phyloP scores from a whole-genome alignment of 2,329 filamentous ascomycete species.

The Penicillium sp. region DNA sequence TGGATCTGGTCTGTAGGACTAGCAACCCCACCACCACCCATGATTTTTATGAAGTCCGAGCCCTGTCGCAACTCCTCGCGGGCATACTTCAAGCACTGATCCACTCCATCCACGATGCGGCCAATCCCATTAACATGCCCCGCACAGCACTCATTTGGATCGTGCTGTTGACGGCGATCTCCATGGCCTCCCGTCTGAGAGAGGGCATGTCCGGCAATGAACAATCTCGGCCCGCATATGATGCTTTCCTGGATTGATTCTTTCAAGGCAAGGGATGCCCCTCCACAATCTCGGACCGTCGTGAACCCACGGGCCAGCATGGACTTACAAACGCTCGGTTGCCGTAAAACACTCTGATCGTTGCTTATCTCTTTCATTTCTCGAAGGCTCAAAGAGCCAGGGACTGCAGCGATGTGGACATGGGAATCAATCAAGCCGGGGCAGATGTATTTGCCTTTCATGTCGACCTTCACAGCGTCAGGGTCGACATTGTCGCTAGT shows the following conservation, averaged over 20 bases:
- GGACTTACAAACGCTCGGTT: too few species aligned
- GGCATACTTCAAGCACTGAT: conserved; percentile 53
- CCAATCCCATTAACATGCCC: conserved; percentile 35
- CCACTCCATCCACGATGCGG: conserved; percentile 55
- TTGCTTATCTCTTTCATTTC: too few species aligned
- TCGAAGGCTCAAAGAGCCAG: too few species aligned
- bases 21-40: conserved; percentile 59
- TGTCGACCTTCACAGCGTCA: too few species aligned
- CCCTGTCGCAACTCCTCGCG: conserved; percentile 57
- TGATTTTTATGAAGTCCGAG: conserved; percentile 62
- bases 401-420: too few species aligned
- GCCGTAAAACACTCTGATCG: too few species aligned
- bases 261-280: conserved; percentile 53
- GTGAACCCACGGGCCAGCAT: conserved; percentile 62
- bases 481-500: too few species aligned
- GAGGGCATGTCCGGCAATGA: conserved; percentile 55
- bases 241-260: conserved; percentile 52
- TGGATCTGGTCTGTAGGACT: conserved; percentile 56
- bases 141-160: conserved; percentile 52
- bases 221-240: conserved; percentile 56
- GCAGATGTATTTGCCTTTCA: too few species aligned
- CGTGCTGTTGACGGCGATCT: conserved; percentile 46
- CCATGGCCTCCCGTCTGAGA: conserved; percentile 61
- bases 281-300: conserved; percentile 59
- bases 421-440: too few species aligned